Evolutionary conservation across 192 early-diverging fungal genomes (phyloP).

Genomic region (Allomyces arbusculus): DNA sequence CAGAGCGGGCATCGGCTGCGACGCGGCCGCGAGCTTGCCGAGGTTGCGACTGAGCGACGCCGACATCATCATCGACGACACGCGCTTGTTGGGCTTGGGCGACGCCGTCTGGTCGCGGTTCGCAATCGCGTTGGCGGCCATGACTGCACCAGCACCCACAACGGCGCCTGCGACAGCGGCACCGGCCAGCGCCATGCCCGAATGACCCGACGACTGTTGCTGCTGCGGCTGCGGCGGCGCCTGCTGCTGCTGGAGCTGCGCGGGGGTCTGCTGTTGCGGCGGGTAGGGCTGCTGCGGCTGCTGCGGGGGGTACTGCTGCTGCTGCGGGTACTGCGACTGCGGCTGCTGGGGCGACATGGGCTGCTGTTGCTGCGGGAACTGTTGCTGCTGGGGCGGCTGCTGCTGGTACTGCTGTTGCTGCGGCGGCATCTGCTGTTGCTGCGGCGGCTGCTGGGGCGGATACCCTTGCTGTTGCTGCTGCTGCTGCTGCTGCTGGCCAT

Average conservation of each 20-base stretch:
- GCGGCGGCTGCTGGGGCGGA: not conserved
- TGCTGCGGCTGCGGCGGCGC: not conserved
- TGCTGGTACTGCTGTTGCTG: not conserved
- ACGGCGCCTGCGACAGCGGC: not conserved
- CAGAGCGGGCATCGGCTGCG: too few relatives aligned
- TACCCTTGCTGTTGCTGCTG: not conserved
- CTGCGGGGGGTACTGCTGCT: not conserved
- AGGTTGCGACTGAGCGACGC: too few relatives aligned
- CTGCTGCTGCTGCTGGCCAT: not conserved
- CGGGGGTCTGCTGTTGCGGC: not conserved
- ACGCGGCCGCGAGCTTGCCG: too few relatives aligned
- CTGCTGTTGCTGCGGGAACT: not conserved
- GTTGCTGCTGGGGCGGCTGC: not conserved
- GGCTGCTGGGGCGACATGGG: not conserved
- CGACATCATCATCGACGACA: not conserved
- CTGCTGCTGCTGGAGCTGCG: not conserved
- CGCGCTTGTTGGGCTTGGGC: not conserved
- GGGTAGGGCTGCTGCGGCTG: not conserved
- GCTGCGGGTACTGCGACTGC: not conserved
- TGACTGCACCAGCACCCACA: not conserved
- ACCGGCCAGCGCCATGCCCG: not conserved
- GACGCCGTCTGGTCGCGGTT: not conserved
- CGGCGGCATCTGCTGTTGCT: not conserved
- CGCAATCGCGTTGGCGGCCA: not conserved
- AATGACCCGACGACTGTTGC: not conserved